Evolutionary conservation across 495 filamentous ascomycete genomes (phyloP), one percentile per base, ranked within the genome.

Genomic region (Aspergillus coremiiformis): DNA sequence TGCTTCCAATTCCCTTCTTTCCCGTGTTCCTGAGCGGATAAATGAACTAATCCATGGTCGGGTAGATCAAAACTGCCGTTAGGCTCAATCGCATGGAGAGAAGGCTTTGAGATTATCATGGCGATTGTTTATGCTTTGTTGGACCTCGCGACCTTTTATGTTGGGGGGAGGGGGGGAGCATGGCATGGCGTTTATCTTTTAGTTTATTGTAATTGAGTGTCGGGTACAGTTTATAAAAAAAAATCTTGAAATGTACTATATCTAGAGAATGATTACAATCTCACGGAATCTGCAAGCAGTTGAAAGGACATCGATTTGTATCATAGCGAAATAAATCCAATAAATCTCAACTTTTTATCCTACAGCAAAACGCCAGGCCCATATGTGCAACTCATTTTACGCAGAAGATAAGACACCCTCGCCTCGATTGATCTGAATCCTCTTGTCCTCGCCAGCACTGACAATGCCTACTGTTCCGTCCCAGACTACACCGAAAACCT

Each of bases 401-500:
- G 46, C 51, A 8, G 69, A 66, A 52, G 69, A 70, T 56, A 76
- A 45, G 27, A 76, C 68, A 37, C 72, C 72, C 50, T 77, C 70
- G 22, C 84, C 84, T 46, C 78, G 73, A 71, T 98, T 95, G 52
- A 97, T 82, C 73, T 97, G 94, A 56, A 97, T 84, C 72, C 78
- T 80, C 72, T 87, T 90, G 66, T 98, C 93, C 78, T 96, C 90
- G 11, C 90, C 89, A 5, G 74, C 90, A 66, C 87, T 94, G 20
- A 96, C 85, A 66, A 98, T 95, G 7, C 93, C 93, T 37, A 94
- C 76, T 17, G 76, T 74, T 57, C 71, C 69, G 70, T 95, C 88
- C 93, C 93, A 98, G 58, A 75, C 81, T 5, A 97, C 89, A 15
- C 83, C 80, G 73, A 97, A 94, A 39, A 98, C 90, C 78, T 94